A percentile compares a stretch with the other conserved stretches of the same genome.
Conservation (phyloP, 176 grass and related monocot species). For the Oryza australiensis region DNA sequence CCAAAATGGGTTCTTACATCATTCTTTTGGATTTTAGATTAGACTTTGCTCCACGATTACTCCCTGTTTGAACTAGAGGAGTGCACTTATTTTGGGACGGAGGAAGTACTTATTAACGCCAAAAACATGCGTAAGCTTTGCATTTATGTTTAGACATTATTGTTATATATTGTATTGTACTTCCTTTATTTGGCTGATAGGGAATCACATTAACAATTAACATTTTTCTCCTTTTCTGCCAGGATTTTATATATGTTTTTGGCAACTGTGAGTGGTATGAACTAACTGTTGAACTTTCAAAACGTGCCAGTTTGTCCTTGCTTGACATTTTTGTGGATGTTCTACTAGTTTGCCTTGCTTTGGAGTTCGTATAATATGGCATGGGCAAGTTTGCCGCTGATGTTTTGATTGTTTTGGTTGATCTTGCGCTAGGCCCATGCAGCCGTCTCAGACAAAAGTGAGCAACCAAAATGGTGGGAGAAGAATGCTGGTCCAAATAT, state of each 20-base stretch:
- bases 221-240: background rate
- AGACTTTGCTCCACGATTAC: background rate
- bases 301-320: background rate
- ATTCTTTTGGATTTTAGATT: background rate
- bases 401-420: constrained; percentile 47
- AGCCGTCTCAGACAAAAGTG: constrained; percentile 27
- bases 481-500: constrained; percentile 80
- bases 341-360: background rate
- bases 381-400: background rate
- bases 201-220: background rate
- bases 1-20: background rate
- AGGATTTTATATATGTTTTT: background rate
- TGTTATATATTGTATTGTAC: background rate
- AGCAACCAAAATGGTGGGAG: constrained; percentile 93
- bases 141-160: background rate
- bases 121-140: background rate
- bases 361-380: background rate
- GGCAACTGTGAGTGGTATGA: background rate
- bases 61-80: too few species aligned
- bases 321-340: constrained; percentile 2
- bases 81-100: too few species aligned
- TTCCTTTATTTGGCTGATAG: constrained; percentile 13
- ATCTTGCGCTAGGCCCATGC: constrained; percentile 56
- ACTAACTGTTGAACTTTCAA: background rate
- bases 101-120: background rate